Conservation (phyloP, 2,329 filamentous ascomycete genomes). For the Lecanosticta acicola region DNA sequence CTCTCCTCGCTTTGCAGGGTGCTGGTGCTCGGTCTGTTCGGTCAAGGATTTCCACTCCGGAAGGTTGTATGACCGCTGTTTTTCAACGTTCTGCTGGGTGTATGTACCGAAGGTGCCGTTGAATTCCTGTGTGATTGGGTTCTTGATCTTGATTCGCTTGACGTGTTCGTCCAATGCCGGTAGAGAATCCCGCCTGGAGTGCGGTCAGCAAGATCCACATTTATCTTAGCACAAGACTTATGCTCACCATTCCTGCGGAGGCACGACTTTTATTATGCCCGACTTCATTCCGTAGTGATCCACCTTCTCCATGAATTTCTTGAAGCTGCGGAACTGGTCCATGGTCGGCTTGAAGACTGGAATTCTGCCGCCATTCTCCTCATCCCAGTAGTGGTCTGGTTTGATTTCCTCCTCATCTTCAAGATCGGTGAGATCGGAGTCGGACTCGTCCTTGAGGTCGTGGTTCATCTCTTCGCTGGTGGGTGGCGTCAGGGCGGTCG, state of each 20-base stretch:
- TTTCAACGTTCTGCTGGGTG: constrained; percentile 93
- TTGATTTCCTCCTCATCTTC: constrained; percentile 56
- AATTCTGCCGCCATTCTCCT: constrained; percentile 58
- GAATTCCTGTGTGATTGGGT: constrained; percentile 97
- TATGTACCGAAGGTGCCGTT: constrained; percentile 93
- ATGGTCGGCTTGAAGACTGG: constrained; percentile 94
- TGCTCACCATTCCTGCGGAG: constrained; percentile 83
- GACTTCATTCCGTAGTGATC: constrained; percentile 96
- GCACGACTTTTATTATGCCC: constrained; percentile 92
- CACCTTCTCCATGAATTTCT: constrained; percentile 82
- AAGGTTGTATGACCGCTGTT: constrained; percentile 91
- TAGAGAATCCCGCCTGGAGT: constrained; percentile 59
- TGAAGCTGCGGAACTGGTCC: constrained; percentile 91
- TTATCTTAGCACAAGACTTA: not conserved
- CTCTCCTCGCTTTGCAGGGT: constrained; percentile 83
- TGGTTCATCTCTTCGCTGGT: constrained; percentile 47
- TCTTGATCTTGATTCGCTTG: constrained; percentile 87
- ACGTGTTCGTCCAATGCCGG: constrained; percentile 76
- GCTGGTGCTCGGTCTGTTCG: constrained; percentile 92
- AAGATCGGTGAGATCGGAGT: constrained; percentile 42
- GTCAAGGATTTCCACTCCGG: constrained; percentile 93
- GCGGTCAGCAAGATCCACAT: constrained; percentile 16
- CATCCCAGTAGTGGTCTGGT: constrained; percentile 78
- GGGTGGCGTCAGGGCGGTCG: constrained; percentile 45
- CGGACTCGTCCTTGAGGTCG: constrained; percentile 38